Percentiles rank a stretch among this genome's conserved stretches.
These are phyloP conservation scores for Cyberlindnera meyerae DNA, from an alignment of 805 yeast genomes.

Conservation along the genomic window DNA sequence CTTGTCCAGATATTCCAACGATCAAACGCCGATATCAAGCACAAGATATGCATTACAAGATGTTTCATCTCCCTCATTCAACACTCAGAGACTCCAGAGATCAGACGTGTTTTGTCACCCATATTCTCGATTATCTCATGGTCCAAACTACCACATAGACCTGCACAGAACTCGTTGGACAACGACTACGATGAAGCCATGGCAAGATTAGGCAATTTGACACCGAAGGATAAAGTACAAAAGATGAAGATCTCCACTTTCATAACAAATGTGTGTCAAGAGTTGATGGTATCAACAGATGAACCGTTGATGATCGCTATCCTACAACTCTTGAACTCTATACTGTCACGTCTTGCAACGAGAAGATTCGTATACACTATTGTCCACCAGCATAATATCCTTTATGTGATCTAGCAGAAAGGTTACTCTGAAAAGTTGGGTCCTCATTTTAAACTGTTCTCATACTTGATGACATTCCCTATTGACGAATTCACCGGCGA, in stretches of 20 bases:
- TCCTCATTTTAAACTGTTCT: constrained; percentile 9
- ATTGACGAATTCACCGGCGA: constrained; percentile 38
- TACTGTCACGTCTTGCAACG: constrained; percentile 38
- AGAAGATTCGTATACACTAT: constrained; percentile 32
- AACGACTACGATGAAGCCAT: constrained; percentile 2
- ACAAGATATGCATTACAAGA: constrained; percentile 5
- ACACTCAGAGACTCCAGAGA: neutral
- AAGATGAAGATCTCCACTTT: constrained; percentile 1
- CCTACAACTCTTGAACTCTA: constrained; percentile 4
- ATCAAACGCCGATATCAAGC: neutral
- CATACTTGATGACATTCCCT: constrained; percentile 33
- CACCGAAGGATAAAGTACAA: constrained; percentile 8
- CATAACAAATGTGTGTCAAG: neutral
- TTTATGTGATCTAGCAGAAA: too few relatives aligned
- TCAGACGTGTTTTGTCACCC: constrained; percentile 11
- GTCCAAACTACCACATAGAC: constrained; percentile 8
- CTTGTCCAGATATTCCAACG: constrained; percentile 16
- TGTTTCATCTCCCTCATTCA: constrained; percentile 3
- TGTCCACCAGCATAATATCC: constrained; percentile 23
- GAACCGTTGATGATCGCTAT: neutral
- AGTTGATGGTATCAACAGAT: neutral
- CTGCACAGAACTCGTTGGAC: constrained; percentile 1
- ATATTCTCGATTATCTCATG: constrained; percentile 19
- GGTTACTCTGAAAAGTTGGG: neutral
- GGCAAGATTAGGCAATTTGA: neutral